These are phyloP conservation scores for Neoboletus subvelutipes DNA, from an alignment of 768 basidiomycete species.

Conservation along the genomic window DNA sequence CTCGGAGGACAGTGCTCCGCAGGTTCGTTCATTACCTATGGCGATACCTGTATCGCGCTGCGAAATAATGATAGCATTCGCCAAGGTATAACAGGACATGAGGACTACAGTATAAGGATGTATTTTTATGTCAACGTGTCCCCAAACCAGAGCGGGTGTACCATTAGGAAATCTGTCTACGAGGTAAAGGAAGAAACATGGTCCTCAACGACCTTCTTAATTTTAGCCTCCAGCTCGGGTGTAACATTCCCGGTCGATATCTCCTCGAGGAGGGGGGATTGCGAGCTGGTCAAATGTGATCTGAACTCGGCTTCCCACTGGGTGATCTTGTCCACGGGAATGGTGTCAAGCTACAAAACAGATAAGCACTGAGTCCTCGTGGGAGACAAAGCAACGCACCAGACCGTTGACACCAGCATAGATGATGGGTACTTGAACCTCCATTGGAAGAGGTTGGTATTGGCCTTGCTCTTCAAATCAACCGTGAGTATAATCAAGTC, in stretches of 20 bases:
- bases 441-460: constrained; percentile 92
- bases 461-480: constrained; percentile 84
- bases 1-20: too few relatives aligned
- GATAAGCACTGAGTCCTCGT: not conserved
- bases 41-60: constrained; percentile 11
- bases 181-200: constrained; percentile 80
- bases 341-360: constrained; percentile 73
- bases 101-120: constrained; percentile 16
- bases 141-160: constrained; percentile 14
- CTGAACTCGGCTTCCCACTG: constrained; percentile 94
- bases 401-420: constrained; percentile 99
- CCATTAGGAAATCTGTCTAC: constrained; percentile 33
- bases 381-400: constrained; percentile 42
- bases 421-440: constrained; percentile 97
- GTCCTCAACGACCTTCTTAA: constrained; percentile 92
- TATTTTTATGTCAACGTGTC: constrained; percentile 23
- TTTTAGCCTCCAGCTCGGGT: constrained; percentile 87
- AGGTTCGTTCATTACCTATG: not conserved
- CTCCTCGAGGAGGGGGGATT: constrained; percentile 76
- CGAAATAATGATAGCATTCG: constrained; percentile 31
- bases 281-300: constrained; percentile 73
- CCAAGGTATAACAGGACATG: constrained; percentile 25
- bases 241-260: constrained; percentile 83
- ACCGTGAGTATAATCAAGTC: constrained; percentile 10
- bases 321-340: constrained; percentile 93